Percentiles rank a stretch among this genome's conserved stretches.
phyloP scores from a whole-genome alignment of 176 grass and related monocot genomes.

The Areca catechu region DNA sequence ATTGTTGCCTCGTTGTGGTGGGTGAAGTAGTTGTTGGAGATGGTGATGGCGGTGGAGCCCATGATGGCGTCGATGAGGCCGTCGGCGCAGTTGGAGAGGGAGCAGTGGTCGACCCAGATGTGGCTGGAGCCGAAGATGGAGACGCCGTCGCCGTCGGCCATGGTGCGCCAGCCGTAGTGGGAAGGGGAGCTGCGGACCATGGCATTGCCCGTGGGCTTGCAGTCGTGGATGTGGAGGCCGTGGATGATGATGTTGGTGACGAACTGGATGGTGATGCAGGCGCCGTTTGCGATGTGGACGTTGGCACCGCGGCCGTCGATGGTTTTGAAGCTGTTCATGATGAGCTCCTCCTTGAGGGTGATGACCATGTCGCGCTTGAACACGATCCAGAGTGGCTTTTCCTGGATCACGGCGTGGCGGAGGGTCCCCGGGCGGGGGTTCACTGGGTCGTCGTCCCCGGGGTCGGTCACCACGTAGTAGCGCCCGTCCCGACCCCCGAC shows the following conservation, averaged over 20 bases:
- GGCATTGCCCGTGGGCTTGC: slow-evolving; percentile 24
- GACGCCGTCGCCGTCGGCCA: slow-evolving; percentile 21
- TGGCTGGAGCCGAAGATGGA: slow-evolving; percentile 27
- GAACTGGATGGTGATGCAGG: slow-evolving; percentile 27
- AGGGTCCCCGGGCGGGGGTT: slow-evolving; percentile 13
- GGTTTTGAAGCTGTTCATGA: slow-evolving; percentile 32
- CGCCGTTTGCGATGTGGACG: slow-evolving; percentile 29
- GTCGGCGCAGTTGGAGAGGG: slow-evolving; percentile 29
- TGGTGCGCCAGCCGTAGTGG: slow-evolving; percentile 25
- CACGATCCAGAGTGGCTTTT: slow-evolving; percentile 19
- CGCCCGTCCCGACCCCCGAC: slow-evolving; percentile 19
- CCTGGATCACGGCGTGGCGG: slow-evolving; percentile 18
- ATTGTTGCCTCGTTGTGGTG: slow-evolving; percentile 17
- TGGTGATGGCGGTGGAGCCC: slow-evolving; percentile 23
- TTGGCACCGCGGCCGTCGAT: slow-evolving; percentile 23
- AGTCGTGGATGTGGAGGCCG: slow-evolving; percentile 23
- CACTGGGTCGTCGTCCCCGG: slow-evolving; percentile 21
- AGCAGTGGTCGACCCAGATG: slow-evolving; percentile 25
- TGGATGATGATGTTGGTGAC: slow-evolving; percentile 31
- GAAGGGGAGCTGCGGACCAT: slow-evolving; percentile 27
- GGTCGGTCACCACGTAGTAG: slow-evolving; percentile 19
- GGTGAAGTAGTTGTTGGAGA: slow-evolving; percentile 28
- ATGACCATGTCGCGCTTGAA: slow-evolving; percentile 30
- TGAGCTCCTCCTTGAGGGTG: slow-evolving; percentile 27
- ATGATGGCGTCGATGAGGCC: slow-evolving; percentile 22